Evolutionary conservation across 2,329 filamentous ascomycete species (phyloP).

Genomic region (Sclerotinia glacialis): DNA sequence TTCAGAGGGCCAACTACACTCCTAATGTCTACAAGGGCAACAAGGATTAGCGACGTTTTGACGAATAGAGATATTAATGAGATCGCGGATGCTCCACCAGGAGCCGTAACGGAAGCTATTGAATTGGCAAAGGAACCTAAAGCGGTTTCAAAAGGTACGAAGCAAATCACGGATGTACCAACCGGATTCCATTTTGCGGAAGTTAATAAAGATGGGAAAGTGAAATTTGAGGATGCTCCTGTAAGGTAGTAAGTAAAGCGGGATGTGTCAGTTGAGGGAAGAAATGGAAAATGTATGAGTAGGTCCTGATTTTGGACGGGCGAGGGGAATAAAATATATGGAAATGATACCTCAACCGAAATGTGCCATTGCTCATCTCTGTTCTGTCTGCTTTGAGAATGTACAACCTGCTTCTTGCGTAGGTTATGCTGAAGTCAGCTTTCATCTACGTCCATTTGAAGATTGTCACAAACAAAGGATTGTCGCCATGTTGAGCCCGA

Average conservation of each 20-base stretch:
- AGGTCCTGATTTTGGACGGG: constrained; percentile 1
- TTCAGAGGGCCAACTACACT: constrained; percentile 86
- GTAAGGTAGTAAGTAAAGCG: constrained; percentile 22
- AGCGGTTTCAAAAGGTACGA: constrained; percentile 32
- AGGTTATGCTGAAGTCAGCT: constrained; percentile 4
- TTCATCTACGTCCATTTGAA: background rate
- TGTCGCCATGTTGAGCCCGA: no score
- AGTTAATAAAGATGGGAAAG: constrained; percentile 60
- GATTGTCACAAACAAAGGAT: background rate
- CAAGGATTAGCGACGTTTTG: constrained; percentile 73
- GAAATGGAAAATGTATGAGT: constrained; percentile 12
- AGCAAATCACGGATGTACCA: constrained; percentile 40
- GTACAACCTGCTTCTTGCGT: background rate
- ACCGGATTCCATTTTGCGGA: constrained; percentile 55
- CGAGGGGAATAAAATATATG: constrained; percentile 6
- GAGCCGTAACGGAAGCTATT: constrained; percentile 61
- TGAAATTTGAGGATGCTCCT: constrained; percentile 49
- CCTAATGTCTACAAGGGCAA: constrained; percentile 82
- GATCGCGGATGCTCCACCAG: constrained; percentile 78
- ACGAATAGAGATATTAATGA: constrained; percentile 81
- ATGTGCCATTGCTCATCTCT: background rate
- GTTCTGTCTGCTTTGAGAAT: background rate
- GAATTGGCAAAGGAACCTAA: constrained; percentile 46
- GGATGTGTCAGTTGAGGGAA: constrained; percentile 3
- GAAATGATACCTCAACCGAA: constrained; percentile 2